Evolutionary conservation across 1,139 yeast species (phyloP).

Genomic region (Magnusiomyces tetraspermus): DNA sequence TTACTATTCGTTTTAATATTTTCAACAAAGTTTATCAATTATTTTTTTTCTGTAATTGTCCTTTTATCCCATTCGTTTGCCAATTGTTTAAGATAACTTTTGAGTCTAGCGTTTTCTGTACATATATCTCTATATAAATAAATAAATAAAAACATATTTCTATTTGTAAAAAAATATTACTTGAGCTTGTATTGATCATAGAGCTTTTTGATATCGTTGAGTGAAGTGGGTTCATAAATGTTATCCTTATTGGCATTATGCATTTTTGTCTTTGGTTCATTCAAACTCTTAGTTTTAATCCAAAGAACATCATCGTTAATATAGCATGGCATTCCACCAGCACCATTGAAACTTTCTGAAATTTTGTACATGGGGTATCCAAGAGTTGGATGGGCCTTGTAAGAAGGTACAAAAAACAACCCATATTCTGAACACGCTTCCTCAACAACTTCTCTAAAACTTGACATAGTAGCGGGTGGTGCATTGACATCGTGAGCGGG

Average conservation of each 20-base stretch:
- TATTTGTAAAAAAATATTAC: background rate
- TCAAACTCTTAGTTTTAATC: conserved; percentile 18
- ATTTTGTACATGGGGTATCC: conserved; percentile 35
- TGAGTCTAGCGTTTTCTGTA: too few species aligned
- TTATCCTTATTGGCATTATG: background rate
- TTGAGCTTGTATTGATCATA: background rate
- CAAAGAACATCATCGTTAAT: conserved; percentile 43
- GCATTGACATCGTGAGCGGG: background rate
- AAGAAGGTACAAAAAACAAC: conserved; percentile 31
- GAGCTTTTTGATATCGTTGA: background rate
- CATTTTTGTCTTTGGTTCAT: background rate
- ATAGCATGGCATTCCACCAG: conserved; percentile 30
- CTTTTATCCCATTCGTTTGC: too few species aligned
- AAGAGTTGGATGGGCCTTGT: conserved; percentile 27
- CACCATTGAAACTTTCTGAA: conserved; percentile 26
- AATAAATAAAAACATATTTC: too few species aligned
- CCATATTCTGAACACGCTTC: conserved; percentile 35
- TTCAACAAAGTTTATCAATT: too few species aligned
- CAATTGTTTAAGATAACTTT: too few species aligned
- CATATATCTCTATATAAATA: too few species aligned
- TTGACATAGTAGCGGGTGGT: background rate
- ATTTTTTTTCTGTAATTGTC: too few species aligned
- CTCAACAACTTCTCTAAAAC: conserved; percentile 43
- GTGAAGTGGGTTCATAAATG: conserved; percentile 1
- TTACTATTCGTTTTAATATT: too few species aligned